Base-by-base conservation (phyloP, 2,329 filamentous ascomycete species). In the Alternaria panax region DNA sequence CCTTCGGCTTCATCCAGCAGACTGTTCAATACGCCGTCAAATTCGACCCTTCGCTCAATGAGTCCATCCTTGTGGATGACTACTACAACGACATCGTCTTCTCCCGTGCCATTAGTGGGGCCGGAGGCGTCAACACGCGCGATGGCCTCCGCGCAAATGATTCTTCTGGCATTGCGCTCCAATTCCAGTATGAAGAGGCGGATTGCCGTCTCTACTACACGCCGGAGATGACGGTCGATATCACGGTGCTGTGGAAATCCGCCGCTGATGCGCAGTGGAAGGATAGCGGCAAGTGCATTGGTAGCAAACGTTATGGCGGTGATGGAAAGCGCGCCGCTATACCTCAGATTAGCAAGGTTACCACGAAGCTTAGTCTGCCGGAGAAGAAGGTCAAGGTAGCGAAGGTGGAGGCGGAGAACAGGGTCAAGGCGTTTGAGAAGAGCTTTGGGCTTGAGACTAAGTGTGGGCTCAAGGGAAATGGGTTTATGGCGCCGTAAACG, bases 161-260 rank as follows among this genome's bases (percentile, higher is more conserved):
- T 51, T 66, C 62, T 0, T 70, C 70, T 9, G 74, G 73, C 8
- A 59, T 71, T 24, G 72, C 78, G 14, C 59, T 79, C 22, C 78
- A 80, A 32, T 80, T 80, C 57, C 63, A 75, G 11, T 79, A 79
- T 57, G 77, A 80, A 58, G 68, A 74, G 51, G 76, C 78, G 2
- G 71, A 79, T 51, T 80, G 78, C 58, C 73, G 78, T 51, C 66
- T 80, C 7, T 79, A 74, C 64, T 80, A 77, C 63, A 79, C 77
- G 3, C 72, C 77, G 0, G 76, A 79, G 65, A 79, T 79, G 78
- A 79, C 77, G 2, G 70, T 79, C 27, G 76, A 78, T 51, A 74
- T 72, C 12, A 74, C 73, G 6, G 69, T 72, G 2, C 52, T 77
- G 4, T 80, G 78, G 78, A 78, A 72, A 60, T 73, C 76, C 8